Evolutionary conservation across 2,329 filamentous ascomycete species (phyloP).

Genomic region (Aotearoamyces nothofagi): DNA sequence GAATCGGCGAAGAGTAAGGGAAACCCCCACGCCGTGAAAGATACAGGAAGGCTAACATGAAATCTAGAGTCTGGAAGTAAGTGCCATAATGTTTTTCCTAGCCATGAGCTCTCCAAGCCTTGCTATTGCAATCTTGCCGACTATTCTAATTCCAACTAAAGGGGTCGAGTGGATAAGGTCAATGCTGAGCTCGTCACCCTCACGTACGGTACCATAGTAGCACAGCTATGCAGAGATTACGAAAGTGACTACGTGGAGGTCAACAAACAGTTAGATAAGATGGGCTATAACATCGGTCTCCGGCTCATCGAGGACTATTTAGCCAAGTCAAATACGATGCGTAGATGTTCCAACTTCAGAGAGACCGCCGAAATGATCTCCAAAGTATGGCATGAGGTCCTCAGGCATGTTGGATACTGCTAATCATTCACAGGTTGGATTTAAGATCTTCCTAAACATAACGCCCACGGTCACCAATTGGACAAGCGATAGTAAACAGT

Average conservation of each 20-base stretch:
- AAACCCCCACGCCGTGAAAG: too few relatives aligned
- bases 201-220: conserved; percentile 95
- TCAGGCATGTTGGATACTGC: background rate
- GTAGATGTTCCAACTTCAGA: conserved; percentile 79
- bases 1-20: conserved; percentile 60
- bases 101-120: too few relatives aligned
- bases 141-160: conserved; percentile 30
- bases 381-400: conserved; percentile 44
- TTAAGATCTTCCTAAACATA: conserved; percentile 98
- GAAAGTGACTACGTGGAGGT: conserved; percentile 89
- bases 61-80: conserved; percentile 22
- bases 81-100: conserved; percentile 8
- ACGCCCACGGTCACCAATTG: conserved; percentile 89
- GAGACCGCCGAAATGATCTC: conserved; percentile 96
- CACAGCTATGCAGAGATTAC: conserved; percentile 92
- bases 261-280: conserved; percentile 95
- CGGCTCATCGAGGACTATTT: conserved; percentile 95
- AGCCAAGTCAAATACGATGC: conserved; percentile 82
- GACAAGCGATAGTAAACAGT: conserved; percentile 92
- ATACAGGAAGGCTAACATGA: too few relatives aligned
- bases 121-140: too few relatives aligned
- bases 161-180: conserved; percentile 91
- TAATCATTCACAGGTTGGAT: conserved; percentile 54
- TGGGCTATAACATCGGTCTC: conserved; percentile 97
- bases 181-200: conserved; percentile 94